A percentile compares a stretch with the other conserved stretches of the same genome.
Evolutionary conservation across 2,329 filamentous ascomycete genomes (phyloP).

Genomic region (Claviceps spartinae): DNA sequence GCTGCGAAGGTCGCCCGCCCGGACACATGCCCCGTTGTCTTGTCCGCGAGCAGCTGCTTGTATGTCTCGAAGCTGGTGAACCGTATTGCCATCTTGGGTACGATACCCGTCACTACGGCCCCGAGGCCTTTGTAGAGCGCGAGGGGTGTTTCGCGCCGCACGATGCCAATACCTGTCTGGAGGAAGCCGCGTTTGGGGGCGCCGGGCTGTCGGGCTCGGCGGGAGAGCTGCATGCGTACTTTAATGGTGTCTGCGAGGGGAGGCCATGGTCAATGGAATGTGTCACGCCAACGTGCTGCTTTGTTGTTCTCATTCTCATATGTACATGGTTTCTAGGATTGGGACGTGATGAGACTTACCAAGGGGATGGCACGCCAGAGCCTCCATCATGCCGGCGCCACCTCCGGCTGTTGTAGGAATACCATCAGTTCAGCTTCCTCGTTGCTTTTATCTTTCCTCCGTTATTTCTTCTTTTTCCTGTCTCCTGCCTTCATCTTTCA

Average conservation of each 20-base stretch:
- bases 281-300: too few relatives aligned
- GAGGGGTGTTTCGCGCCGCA: slow-evolving; percentile 78
- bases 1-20: slow-evolving; percentile 59
- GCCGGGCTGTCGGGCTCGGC: slow-evolving; percentile 68
- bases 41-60: slow-evolving; percentile 67
- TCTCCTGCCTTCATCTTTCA: too few relatives aligned
- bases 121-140: slow-evolving; percentile 97
- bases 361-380: slow-evolving; percentile 85
- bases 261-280: too few relatives aligned
- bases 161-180: slow-evolving; percentile 72
- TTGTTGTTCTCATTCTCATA: too few relatives aligned
- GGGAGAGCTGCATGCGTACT: slow-evolving; percentile 97
- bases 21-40: slow-evolving; percentile 51
- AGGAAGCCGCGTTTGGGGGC: slow-evolving; percentile 81
- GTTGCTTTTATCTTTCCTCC: not conserved
- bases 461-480: too few relatives aligned
- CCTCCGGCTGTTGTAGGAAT: slow-evolving; percentile 65
- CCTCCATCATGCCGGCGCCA: slow-evolving; percentile 98
- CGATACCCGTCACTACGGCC: slow-evolving; percentile 87
- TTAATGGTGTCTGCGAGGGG: slow-evolving; percentile 70
- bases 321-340: too few relatives aligned
- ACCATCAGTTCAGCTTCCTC: not conserved
- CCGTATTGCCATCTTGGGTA: slow-evolving; percentile 98
- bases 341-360: slow-evolving; percentile 35
- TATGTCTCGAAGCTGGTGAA: slow-evolving; percentile 97